These are phyloP conservation scores for Globisporangium recalcitrans DNA, from an alignment of 352 stramenopile species.

Conservation along the genomic window DNA sequence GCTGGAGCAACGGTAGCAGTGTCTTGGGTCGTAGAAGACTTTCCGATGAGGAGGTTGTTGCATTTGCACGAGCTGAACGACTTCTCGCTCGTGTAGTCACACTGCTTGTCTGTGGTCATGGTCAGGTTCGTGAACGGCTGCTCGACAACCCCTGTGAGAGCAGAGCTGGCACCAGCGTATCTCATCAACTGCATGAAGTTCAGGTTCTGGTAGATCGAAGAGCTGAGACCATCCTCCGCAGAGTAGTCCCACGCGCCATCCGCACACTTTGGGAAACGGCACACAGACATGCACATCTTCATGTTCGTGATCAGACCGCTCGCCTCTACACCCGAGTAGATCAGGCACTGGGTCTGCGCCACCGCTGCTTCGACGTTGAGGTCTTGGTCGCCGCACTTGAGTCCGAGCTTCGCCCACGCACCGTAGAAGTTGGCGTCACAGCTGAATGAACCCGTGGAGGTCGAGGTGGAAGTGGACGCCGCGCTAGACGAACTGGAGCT, in stretches of 20 bases:
- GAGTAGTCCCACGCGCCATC: constrained; percentile 78
- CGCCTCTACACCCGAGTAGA: constrained; percentile 64
- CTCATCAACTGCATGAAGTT: constrained; percentile 63
- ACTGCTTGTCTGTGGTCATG: constrained; percentile 46
- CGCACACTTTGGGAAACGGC: constrained; percentile 66
- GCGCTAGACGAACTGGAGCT: constrained; percentile 15
- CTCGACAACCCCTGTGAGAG: constrained; percentile 26
- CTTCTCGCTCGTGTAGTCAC: constrained; percentile 46
- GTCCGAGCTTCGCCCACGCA: constrained; percentile 60
- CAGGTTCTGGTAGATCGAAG: constrained; percentile 58
- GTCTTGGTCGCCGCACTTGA: constrained; percentile 48
- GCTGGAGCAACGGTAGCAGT: constrained; percentile 13
- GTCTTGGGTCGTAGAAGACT: constrained; percentile 16
- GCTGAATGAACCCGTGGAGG: constrained; percentile 40
- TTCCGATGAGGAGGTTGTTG: constrained; percentile 30
- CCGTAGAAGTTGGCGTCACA: constrained; percentile 77
- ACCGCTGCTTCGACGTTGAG: constrained; percentile 47
- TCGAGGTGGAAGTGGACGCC: constrained; percentile 12
- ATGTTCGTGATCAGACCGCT: constrained; percentile 44
- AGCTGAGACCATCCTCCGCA: constrained; percentile 56
- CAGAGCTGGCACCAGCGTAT: constrained; percentile 29
- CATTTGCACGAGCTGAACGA: constrained; percentile 63
- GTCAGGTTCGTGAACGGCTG: constrained; percentile 51
- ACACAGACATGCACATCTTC: constrained; percentile 75
- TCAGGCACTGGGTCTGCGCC: constrained; percentile 59